Evolutionary conservation across 1,284 basidiomycete species (phyloP).

Genomic region (Tylopilus sp.): DNA sequence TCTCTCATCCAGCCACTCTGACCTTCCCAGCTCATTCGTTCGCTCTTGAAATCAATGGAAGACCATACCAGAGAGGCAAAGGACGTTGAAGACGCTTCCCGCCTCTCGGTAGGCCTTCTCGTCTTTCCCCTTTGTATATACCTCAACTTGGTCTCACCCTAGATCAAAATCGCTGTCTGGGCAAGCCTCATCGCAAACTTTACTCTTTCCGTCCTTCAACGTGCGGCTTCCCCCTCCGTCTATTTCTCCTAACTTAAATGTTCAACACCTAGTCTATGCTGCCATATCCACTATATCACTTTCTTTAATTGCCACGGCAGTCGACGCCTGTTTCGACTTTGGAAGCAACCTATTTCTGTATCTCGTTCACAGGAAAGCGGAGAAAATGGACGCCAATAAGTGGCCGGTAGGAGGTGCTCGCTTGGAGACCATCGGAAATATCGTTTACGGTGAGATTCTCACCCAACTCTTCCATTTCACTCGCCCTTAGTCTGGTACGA

Average conservation of each 20-base stretch:
- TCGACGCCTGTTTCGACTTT: slow-evolving; percentile 90
- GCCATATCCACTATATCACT: slow-evolving; percentile 84
- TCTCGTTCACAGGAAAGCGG: slow-evolving; percentile 76
- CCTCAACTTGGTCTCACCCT: slow-evolving; percentile 13
- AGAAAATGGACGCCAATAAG: slow-evolving; percentile 70
- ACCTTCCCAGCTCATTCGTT: slow-evolving; percentile 63
- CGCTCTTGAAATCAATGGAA: slow-evolving; percentile 86
- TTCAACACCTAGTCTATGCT: slow-evolving; percentile 63
- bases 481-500: slow-evolving; percentile 17
- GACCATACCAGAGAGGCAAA: slow-evolving; percentile 75
- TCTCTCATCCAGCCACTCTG: slow-evolving; percentile 4
- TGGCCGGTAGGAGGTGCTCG: slow-evolving; percentile 93
- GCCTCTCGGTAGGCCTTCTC: slow-evolving; percentile 53
- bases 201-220: slow-evolving; percentile 61
- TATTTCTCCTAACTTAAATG: background rate
- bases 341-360: slow-evolving; percentile 87
- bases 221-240: slow-evolving; percentile 38
- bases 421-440: slow-evolving; percentile 88
- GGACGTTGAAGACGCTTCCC: slow-evolving; percentile 57
- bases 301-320: slow-evolving; percentile 85
- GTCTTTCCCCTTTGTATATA: slow-evolving; percentile 11
- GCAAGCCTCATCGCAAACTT: slow-evolving; percentile 80
- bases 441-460: slow-evolving; percentile 68
- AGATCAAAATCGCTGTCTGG: slow-evolving; percentile 88
- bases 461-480: background rate